Conservation (phyloP, 306 rosid genomes). For the Quercus ilex region DNA sequence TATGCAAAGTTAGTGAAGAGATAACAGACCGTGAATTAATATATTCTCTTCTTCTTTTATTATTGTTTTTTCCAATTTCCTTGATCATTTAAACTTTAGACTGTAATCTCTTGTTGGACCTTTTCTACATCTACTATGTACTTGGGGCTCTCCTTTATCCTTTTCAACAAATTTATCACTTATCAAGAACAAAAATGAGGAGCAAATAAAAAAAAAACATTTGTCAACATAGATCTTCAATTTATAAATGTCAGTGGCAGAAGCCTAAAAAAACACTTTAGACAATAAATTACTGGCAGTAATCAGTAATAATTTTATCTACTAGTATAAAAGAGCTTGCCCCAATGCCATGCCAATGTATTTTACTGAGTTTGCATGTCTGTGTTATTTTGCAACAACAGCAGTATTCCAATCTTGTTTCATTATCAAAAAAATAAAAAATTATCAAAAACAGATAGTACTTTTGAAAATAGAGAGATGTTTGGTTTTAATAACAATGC, state of each 20-base stretch:
- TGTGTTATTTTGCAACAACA: background rate
- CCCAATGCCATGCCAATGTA: background rate
- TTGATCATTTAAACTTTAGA: background rate
- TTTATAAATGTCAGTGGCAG: background rate
- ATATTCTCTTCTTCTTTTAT: background rate
- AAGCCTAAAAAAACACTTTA: constrained; percentile 3
- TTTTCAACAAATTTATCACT: background rate
- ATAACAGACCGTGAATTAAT: background rate
- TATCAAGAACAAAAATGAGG: background rate
- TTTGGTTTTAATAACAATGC: background rate
- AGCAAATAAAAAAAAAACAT: too few species aligned
- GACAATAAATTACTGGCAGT: background rate
- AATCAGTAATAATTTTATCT: background rate
- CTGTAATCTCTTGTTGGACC: background rate
- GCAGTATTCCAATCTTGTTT: background rate
- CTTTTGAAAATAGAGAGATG: background rate
- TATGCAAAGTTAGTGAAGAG: constrained; percentile 5
- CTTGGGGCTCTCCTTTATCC: background rate
- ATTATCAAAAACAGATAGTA: background rate
- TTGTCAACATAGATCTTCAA: background rate
- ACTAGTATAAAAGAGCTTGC: background rate
- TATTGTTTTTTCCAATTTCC: background rate
- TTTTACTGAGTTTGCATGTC: background rate
- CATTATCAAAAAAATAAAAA: background rate
- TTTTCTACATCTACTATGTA: background rate